A percentile compares a stretch with the other conserved stretches of the same genome.
Conservation (phyloP, 208 protist genomes). For the Wallacemonas sp. region DNA sequence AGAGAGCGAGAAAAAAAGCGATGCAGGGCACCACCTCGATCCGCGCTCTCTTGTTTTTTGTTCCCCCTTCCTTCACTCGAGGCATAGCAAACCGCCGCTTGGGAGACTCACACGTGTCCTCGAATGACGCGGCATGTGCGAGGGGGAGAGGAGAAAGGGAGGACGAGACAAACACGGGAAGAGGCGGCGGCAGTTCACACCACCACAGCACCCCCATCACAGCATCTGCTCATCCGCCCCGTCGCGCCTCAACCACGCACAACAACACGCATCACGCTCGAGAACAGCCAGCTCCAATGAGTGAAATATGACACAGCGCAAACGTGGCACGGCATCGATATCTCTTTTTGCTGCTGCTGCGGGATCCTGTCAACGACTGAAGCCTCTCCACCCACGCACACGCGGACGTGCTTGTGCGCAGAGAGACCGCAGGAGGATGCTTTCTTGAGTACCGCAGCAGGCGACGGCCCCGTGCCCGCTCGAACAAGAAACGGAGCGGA, state of each 20-base stretch:
- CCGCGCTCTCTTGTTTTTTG: not conserved
- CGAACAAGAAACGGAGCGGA: not conserved
- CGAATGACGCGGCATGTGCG: too few relatives aligned
- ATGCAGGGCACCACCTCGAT: not conserved
- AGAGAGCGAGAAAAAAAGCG: not conserved
- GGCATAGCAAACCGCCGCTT: not conserved
- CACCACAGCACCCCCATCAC: too few relatives aligned
- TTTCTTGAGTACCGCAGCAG: constrained; percentile 4
- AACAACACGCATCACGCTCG: too few relatives aligned
- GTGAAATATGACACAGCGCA: too few relatives aligned
- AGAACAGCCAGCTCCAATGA: too few relatives aligned
- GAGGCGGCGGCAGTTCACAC: too few relatives aligned
- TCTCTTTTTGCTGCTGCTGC: constrained; percentile 14
- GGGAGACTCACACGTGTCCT: constrained; percentile 5
- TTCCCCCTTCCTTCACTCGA: too few relatives aligned
- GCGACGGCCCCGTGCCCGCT: constrained; percentile 12
- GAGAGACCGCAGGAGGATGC: constrained; percentile 2
- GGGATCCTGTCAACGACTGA: constrained; percentile 15
- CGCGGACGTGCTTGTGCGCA: not conserved
- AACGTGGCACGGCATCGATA: too few relatives aligned
- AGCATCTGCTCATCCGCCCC: too few relatives aligned
- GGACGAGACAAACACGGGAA: too few relatives aligned
- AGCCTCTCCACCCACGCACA: not conserved
- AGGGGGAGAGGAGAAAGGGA: too few relatives aligned
- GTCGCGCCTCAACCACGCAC: too few relatives aligned